Percentiles rank a stretch among this genome's conserved stretches.
These are phyloP conservation scores for Lupinus albus DNA, from an alignment of 306 rosid species.

Conservation along the genomic window DNA sequence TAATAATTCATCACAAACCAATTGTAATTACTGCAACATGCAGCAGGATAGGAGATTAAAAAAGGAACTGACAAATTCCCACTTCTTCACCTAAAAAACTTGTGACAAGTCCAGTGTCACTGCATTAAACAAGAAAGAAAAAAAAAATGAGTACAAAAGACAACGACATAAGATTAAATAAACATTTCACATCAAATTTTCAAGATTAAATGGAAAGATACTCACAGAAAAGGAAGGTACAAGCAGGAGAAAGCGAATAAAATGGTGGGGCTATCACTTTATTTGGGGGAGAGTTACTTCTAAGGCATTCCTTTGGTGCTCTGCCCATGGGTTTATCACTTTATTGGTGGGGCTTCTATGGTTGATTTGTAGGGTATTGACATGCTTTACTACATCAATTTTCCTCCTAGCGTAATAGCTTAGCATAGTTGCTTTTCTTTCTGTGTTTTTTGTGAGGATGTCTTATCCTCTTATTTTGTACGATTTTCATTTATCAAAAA, in stretches of 20 bases:
- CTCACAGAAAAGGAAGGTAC: not conserved
- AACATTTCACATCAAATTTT: not conserved
- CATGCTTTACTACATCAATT: too few relatives aligned
- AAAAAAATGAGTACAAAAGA: slow-evolving; percentile 13
- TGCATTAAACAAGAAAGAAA: slow-evolving; percentile 30
- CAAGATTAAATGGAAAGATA: slow-evolving; percentile 6
- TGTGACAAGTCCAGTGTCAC: slow-evolving; percentile 34
- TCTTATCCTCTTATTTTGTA: too few relatives aligned
- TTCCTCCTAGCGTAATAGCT: too few relatives aligned
- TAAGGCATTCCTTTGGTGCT: not conserved
- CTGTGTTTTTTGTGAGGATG: too few relatives aligned
- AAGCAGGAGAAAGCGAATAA: not conserved
- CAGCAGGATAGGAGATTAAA: slow-evolving; percentile 6
- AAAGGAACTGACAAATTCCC: slow-evolving; percentile 20
- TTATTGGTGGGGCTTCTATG: too few relatives aligned
- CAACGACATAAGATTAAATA: not conserved
- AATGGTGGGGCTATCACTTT: not conserved
- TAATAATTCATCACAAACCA: slow-evolving; percentile 19
- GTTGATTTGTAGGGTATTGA: too few relatives aligned
- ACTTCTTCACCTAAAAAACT: slow-evolving; percentile 9
- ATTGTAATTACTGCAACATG: slow-evolving; percentile 31
- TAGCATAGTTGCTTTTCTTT: too few relatives aligned
- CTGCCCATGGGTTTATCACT: not conserved
- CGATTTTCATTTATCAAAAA: too few relatives aligned
- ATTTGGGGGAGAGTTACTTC: too few relatives aligned